Evolutionary conservation across 768 basidiomycete genomes (phyloP).

Genomic region (Lactifluus piperatus): DNA sequence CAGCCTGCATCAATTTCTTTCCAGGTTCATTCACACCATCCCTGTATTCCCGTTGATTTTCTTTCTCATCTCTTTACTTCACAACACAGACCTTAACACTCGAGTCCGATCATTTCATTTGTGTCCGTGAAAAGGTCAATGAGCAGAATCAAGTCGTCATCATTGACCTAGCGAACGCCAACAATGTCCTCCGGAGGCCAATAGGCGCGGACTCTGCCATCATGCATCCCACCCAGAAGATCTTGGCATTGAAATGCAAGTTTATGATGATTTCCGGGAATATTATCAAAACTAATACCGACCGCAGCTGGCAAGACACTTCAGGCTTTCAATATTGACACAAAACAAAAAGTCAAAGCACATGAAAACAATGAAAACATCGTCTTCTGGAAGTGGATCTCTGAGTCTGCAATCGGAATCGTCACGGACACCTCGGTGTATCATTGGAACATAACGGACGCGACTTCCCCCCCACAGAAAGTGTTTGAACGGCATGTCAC

Average conservation of each 20-base stretch:
- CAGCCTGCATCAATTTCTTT: slow-evolving; percentile 97
- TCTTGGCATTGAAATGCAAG: slow-evolving; percentile 88
- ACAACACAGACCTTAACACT: slow-evolving; percentile 71
- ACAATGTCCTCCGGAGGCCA: slow-evolving; percentile 91
- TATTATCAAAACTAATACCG: background rate
- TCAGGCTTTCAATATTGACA: slow-evolving; percentile 97
- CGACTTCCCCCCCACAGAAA: slow-evolving; percentile 77
- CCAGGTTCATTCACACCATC: slow-evolving; percentile 51
- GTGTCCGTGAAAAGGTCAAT: slow-evolving; percentile 90
- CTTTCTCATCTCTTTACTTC: background rate
- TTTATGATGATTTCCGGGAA: background rate
- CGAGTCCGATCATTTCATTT: slow-evolving; percentile 97
- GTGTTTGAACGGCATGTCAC: slow-evolving; percentile 94
- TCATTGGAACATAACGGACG: slow-evolving; percentile 79
- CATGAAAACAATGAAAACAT: slow-evolving; percentile 91
- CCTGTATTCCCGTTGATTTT: background rate
- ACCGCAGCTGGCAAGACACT: slow-evolving; percentile 79
- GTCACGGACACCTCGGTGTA: slow-evolving; percentile 91
- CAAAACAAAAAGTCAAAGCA: slow-evolving; percentile 95
- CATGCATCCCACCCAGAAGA: slow-evolving; percentile 96
- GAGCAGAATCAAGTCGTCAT: slow-evolving; percentile 98
- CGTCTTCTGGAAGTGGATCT: slow-evolving; percentile 99
- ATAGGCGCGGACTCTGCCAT: slow-evolving; percentile 99
- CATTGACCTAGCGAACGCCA: slow-evolving; percentile 94
- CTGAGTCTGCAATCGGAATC: slow-evolving; percentile 83